Evolutionary conservation across 2,329 filamentous ascomycete genomes (phyloP).

Genomic region (Penicillium corylophilum): DNA sequence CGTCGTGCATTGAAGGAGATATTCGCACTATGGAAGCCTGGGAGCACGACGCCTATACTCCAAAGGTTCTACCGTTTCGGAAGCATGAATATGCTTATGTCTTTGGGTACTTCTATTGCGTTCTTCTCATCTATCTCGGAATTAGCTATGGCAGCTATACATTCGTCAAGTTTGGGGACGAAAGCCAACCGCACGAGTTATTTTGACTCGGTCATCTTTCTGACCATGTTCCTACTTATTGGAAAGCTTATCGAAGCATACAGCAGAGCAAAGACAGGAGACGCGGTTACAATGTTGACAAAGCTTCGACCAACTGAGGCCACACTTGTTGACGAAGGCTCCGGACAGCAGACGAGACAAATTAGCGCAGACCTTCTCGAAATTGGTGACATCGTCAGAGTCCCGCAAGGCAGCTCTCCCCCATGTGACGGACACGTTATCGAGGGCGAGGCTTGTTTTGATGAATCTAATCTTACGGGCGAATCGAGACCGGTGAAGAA

Average conservation of each 20-base stretch:
- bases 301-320: conserved; percentile 77
- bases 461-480: conserved; percentile 80
- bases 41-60: conserved; percentile 68
- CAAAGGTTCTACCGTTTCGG: conserved; percentile 82
- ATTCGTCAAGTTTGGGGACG: conserved; percentile 15
- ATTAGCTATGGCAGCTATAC: conserved; percentile 58
- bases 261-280: conserved; percentile 84
- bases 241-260: conserved; percentile 66
- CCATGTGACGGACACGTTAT: conserved; percentile 72
- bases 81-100: conserved; percentile 93
- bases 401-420: conserved; percentile 44
- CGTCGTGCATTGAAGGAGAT: conserved; percentile 74
- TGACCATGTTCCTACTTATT: conserved; percentile 79
- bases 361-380: background rate
- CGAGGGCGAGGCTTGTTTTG: conserved; percentile 63
- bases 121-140: conserved; percentile 79
- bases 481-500: conserved; percentile 47
- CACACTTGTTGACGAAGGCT: conserved; percentile 54
- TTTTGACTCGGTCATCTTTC: conserved; percentile 87
- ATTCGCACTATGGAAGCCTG: conserved; percentile 69
- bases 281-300: conserved; percentile 75
- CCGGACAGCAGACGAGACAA: background rate
- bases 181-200: conserved; percentile 60
- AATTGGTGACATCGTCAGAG: background rate
- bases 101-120: conserved; percentile 79